phyloP scores from a whole-genome alignment of 2,329 filamentous ascomycete genomes.

The Fusarium graminum region DNA sequence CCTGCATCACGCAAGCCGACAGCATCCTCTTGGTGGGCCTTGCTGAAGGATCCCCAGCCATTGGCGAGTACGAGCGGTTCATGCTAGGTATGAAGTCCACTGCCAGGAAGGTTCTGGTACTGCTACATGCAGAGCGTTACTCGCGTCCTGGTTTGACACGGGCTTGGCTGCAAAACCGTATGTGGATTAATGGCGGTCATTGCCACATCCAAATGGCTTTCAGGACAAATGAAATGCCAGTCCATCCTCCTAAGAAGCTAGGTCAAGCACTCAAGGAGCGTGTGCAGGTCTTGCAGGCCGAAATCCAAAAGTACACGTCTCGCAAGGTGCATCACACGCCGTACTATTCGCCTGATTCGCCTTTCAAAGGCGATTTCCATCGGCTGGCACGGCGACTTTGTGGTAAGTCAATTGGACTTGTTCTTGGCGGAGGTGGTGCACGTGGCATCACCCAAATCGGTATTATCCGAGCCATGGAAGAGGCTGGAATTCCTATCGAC shows the following conservation, averaged over 20 bases:
- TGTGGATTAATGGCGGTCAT: conserved; percentile 98
- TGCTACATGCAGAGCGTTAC: conserved; percentile 90
- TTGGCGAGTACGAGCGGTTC: conserved; percentile 97
- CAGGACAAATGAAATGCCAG: conserved; percentile 79
- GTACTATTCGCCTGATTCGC: conserved; percentile 89
- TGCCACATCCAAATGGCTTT: conserved; percentile 98
- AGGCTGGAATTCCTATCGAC: conserved; percentile 95
- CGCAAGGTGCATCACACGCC: conserved; percentile 89
- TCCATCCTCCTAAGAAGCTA: conserved; percentile 81
- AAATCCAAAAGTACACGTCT: conserved; percentile 98
- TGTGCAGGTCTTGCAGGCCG: conserved; percentile 93
- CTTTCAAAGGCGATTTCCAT: conserved; percentile 97
- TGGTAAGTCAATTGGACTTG: conserved; percentile 93
- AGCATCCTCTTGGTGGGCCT: conserved; percentile 94
- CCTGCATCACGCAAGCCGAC: conserved; percentile 96
- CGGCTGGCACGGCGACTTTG: conserved; percentile 89
- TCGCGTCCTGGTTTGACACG: conserved; percentile 86
- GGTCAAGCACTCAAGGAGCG: conserved; percentile 90
- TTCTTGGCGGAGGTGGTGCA: conserved; percentile 93
- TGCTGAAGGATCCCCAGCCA: conserved; percentile 87
- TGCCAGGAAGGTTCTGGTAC: conserved; percentile 89
- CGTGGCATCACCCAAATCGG: conserved; percentile 93
- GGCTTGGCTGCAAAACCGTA: conserved; percentile 89
- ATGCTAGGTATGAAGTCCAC: conserved; percentile 98
- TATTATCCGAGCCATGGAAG: conserved; percentile 93